These are phyloP conservation scores for Magnusiomyces suaveolens DNA, from an alignment of 1,139 yeast genomes.

Conservation along the genomic window DNA sequence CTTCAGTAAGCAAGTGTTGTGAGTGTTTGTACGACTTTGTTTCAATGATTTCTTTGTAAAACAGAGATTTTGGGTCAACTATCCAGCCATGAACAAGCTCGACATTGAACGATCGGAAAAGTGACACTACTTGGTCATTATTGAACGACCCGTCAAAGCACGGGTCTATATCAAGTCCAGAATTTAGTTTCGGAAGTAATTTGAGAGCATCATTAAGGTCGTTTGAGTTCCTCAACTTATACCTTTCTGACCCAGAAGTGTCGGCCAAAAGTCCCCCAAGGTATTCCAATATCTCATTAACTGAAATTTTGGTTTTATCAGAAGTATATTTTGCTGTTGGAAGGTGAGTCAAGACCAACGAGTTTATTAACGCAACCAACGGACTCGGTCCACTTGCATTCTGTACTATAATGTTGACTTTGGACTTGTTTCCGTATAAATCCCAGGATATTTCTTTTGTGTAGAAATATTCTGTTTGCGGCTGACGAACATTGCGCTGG, in stretches of 20 bases:
- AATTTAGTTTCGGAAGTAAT: constrained; percentile 53
- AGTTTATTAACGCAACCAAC: constrained; percentile 67
- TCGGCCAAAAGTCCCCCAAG: constrained; percentile 35
- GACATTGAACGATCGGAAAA: constrained; percentile 40
- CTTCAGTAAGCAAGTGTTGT: constrained; percentile 35
- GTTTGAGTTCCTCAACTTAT: neutral
- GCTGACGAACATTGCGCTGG: neutral
- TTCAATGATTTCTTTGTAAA: constrained; percentile 27
- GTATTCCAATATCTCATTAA: constrained; percentile 26
- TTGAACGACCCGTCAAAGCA: constrained; percentile 56
- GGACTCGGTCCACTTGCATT: constrained; percentile 87
- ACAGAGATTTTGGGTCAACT: constrained; percentile 27
- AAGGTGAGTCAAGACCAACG: constrained; percentile 36
- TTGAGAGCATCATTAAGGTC: constrained; percentile 37
- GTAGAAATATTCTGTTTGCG: constrained; percentile 8
- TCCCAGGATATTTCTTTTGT: constrained; percentile 10
- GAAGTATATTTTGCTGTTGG: constrained; percentile 18
- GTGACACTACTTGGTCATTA: constrained; percentile 35
- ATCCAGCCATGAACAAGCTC: constrained; percentile 47
- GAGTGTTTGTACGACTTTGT: constrained; percentile 41
- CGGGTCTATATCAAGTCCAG: constrained; percentile 71
- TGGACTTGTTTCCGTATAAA: neutral
- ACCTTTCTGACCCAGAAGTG: constrained; percentile 14
- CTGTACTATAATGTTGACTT: constrained; percentile 54
- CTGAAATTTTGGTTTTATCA: constrained; percentile 21